Evolutionary conservation across 495 filamentous ascomycete species (phyloP), one percentile per base, ranked within the genome.

Genomic region (Hypomontagnella monticulosa): DNA sequence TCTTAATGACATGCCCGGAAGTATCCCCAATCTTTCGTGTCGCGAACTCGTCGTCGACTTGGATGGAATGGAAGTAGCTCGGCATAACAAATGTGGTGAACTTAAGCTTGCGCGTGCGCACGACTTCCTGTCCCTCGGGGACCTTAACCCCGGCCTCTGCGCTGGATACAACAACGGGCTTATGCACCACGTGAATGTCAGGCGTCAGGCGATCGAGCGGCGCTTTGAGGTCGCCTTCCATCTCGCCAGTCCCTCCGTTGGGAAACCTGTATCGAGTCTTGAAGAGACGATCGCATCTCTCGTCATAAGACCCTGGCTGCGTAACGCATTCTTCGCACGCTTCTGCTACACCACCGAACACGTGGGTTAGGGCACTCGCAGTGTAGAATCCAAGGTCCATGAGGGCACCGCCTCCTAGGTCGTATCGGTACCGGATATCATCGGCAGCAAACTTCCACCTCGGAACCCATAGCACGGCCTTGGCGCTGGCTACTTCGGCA

Each of bases 381-480:
- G 75, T 75, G 66, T 88, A 89, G 0, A 80, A 77, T 4, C 79
- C 81, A 4, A 85, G 73, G 61, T 88, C 85, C 84, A 90, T 85
- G 47, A 85, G 63, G 7, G 78, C 67, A n/a, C 87, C 88, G 0
- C 87, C 87, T 4, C 78, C 75, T 0, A 88, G 74, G 2, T 79
- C 71, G 58, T 83, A 88, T 16, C 78, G 60, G 73, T 79, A 88
- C 3, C 84, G 75, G 61, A 88, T 90, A 66, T 89, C 80, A 46
- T 84, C 77, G 4, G 71, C 70, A 27, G 43, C 54, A 32, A 78
- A 58, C 2, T 69, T 16, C 53, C 56, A 55, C 18, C 51, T 66
- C 11, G 77, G 78, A 0, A 78, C 40, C 59, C 57, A 72, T 10
- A 75, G 56, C 23, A 47, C 41, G 12, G 74, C 62, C 33, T 72